Conservation (phyloP, 495 filamentous ascomycete species). For the Cercophora newfieldiana region DNA sequence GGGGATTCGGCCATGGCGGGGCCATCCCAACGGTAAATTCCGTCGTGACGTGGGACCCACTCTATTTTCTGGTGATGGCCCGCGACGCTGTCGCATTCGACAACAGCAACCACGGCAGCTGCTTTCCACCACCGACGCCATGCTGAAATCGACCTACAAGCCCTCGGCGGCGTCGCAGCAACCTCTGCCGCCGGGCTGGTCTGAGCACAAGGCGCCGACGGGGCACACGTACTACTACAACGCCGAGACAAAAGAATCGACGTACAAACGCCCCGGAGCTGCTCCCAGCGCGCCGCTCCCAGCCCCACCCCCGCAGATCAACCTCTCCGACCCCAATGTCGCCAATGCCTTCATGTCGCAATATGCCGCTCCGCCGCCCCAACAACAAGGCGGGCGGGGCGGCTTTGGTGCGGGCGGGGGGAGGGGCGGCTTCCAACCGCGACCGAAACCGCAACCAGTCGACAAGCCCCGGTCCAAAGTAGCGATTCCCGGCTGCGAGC, state of each 20-base stretch:
- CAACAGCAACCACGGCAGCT: neutral
- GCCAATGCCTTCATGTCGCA: conserved; percentile 51
- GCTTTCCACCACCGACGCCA: conserved; percentile 24
- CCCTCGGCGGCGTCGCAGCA: conserved; percentile 43
- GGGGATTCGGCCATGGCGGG: neutral
- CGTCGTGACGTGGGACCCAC: neutral
- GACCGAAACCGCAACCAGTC: conserved; percentile 61
- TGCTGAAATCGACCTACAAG: conserved; percentile 67
- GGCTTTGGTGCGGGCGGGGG: conserved; percentile 42
- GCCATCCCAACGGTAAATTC: neutral
- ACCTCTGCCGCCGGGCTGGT: conserved; percentile 80
- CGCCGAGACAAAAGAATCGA: conserved; percentile 80
- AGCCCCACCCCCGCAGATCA: conserved; percentile 40
- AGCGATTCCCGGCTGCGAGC: conserved; percentile 73
- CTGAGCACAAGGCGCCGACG: conserved; percentile 87
- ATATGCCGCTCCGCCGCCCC: conserved; percentile 32
- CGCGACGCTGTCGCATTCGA: neutral
- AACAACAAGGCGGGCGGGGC: conserved; percentile 32
- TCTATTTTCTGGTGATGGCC: neutral
- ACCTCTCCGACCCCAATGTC: conserved; percentile 46
- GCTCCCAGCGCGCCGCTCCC: conserved; percentile 20
- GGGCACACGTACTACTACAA: conserved; percentile 92
- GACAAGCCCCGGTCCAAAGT: conserved; percentile 84
- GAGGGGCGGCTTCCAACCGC: conserved; percentile 52
- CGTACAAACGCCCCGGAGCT: conserved; percentile 69